A percentile compares a stretch with the other conserved stretches of the same genome.
phyloP scores from a whole-genome alignment of 192 early-diverging fungal species.

The Umbelopsis sp. region DNA sequence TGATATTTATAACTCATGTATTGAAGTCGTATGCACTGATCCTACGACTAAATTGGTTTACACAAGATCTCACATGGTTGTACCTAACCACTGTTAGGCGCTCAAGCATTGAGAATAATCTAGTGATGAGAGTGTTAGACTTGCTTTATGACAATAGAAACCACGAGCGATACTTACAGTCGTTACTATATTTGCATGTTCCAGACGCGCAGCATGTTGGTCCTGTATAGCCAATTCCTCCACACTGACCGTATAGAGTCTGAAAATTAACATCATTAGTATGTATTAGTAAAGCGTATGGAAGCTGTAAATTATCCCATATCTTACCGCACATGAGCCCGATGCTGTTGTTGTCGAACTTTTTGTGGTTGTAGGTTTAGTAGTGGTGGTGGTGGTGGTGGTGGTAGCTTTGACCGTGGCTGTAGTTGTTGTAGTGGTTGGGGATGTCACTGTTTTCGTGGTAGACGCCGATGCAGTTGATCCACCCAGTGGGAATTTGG shows the following conservation, averaged over 20 bases:
- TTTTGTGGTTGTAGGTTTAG: too few species aligned
- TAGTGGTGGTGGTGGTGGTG: background rate
- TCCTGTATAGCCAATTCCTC: background rate
- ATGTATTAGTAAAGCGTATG: background rate
- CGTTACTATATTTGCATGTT: background rate
- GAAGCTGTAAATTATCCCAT: background rate
- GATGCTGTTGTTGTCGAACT: background rate
- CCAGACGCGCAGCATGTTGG: background rate
- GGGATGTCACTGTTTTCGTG: background rate
- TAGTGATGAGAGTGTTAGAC: background rate
- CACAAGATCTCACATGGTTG: background rate
- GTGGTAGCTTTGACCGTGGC: background rate
- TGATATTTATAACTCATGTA: too few species aligned
- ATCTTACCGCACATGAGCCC: background rate
- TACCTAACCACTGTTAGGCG: background rate
- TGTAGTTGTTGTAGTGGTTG: background rate
- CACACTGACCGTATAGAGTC: conserved; percentile 4
- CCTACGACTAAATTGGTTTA: background rate
- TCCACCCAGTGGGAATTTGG: background rate
- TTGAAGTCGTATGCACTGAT: too few species aligned
- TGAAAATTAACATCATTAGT: background rate
- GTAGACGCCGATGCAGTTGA: background rate
- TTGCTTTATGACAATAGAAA: background rate
- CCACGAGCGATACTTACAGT: background rate
- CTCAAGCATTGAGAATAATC: conserved; percentile 10